Percentiles rank a stretch among this genome's conserved stretches.
phyloP scores from a whole-genome alignment of 2,329 filamentous ascomycete species.

The Diplodia scrobiculata region DNA sequence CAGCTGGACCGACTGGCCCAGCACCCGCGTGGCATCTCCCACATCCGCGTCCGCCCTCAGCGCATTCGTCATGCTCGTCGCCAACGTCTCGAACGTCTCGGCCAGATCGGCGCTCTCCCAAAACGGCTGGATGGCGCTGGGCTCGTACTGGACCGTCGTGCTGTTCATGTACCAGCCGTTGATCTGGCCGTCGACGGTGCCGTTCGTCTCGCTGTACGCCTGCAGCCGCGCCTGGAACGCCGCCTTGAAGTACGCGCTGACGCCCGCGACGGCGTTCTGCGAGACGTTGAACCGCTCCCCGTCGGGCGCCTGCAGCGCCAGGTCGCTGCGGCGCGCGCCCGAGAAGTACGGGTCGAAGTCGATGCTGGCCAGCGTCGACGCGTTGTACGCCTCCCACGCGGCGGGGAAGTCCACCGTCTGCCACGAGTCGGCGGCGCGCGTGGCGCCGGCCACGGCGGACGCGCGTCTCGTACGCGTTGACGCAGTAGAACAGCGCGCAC shows the following conservation, averaged over 20 bases:
- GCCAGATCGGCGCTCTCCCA: conserved; percentile 24
- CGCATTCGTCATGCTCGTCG: conserved; percentile 31
- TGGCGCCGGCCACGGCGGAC: neutral
- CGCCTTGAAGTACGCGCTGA: conserved; percentile 27
- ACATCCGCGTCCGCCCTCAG: conserved; percentile 24
- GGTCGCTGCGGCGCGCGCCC: conserved; percentile 3
- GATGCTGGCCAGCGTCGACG: neutral
- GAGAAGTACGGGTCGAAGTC: conserved; percentile 25
- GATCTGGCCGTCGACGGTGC: neutral
- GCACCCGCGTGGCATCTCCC: neutral
- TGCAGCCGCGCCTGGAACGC: conserved; percentile 1
- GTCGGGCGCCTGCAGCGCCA: neutral
- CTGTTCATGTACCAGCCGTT: conserved; percentile 27
- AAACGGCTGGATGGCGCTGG: conserved; percentile 28
- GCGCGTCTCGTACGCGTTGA: conserved; percentile 26
- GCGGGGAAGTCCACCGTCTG: neutral
- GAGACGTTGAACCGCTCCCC: conserved; percentile 30
- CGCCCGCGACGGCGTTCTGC: conserved; percentile 23
- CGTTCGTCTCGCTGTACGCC: neutral
- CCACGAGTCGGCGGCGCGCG: neutral
- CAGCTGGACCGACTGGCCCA: neutral
- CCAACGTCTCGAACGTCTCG: conserved; percentile 28
- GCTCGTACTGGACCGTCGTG: conserved; percentile 15
- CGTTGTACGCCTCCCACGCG: neutral
- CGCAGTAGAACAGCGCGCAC: conserved; percentile 31